A percentile compares a stretch with the other conserved stretches of the same genome.
phyloP scores from a whole-genome alignment of 2,329 filamentous ascomycete species.

The Neospermospora avenae region DNA sequence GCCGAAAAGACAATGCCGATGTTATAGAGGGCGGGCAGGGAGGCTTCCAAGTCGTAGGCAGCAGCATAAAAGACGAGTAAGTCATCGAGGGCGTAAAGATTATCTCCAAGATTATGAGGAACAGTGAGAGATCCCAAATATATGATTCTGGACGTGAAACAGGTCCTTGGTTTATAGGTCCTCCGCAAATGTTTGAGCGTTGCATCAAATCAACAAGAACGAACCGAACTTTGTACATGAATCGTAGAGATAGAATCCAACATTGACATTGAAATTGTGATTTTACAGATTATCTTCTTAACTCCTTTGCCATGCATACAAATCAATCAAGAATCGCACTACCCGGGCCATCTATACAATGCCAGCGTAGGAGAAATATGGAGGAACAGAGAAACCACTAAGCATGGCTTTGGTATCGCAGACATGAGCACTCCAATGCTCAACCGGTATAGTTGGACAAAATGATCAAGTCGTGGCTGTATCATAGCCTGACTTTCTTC shows the following conservation, averaged over 20 bases:
- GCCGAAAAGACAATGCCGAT: conserved; percentile 3
- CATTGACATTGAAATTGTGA: neutral
- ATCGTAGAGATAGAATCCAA: neutral
- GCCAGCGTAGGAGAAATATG: neutral
- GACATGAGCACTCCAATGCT: conserved; percentile 1
- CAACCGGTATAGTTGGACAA: neutral
- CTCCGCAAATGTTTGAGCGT: too few relatives aligned
- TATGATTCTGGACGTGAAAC: too few relatives aligned
- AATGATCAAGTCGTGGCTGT: neutral
- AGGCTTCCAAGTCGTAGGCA: conserved; percentile 6
- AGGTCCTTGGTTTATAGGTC: too few relatives aligned
- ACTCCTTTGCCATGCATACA: conserved; percentile 4
- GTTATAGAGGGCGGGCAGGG: conserved; percentile 1
- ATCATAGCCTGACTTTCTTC: conserved; percentile 37
- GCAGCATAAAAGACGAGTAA: conserved; percentile 8
- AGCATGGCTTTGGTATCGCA: conserved; percentile 15
- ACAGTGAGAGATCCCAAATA: neutral
- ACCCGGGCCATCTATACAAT: conserved; percentile 8
- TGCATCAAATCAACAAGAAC: too few relatives aligned
- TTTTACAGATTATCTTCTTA: conserved; percentile 1
- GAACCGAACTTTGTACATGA: neutral
- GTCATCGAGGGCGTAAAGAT: neutral
- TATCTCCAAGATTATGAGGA: neutral
- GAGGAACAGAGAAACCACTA: neutral
- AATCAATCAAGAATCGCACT: neutral